A percentile compares a stretch with the other conserved stretches of the same genome.
These are phyloP conservation scores for Floccularia luteovirens DNA, from an alignment of 768 basidiomycete species.

Conservation along the genomic window DNA sequence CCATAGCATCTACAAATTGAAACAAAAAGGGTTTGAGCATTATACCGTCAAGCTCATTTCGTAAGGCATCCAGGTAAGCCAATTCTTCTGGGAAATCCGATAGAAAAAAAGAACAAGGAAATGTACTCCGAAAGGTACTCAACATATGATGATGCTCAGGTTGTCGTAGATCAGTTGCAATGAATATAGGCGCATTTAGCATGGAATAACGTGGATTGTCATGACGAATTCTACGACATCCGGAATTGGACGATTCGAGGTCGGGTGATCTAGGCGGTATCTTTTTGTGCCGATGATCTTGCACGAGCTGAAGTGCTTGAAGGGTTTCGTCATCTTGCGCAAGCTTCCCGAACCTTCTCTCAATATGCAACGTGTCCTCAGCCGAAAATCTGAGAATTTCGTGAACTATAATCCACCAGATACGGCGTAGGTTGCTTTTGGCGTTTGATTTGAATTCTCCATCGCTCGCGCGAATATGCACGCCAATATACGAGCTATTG, in stretches of 20 bases:
- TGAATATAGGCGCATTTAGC: slow-evolving; percentile 14
- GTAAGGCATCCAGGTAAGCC: slow-evolving; percentile 9
- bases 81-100: slow-evolving; percentile 14
- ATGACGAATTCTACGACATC: slow-evolving; percentile 12
- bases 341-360: slow-evolving; percentile 13
- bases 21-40: slow-evolving; percentile 22
- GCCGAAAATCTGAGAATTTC: slow-evolving; percentile 33
- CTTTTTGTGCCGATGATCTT: not conserved
- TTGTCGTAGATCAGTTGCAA: slow-evolving; percentile 16
- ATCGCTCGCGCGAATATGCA: slow-evolving; percentile 66
- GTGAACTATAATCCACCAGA: slow-evolving; percentile 55
- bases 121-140: slow-evolving; percentile 14
- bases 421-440: slow-evolving; percentile 28
- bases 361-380: slow-evolving; percentile 18
- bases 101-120: slow-evolving; percentile 19
- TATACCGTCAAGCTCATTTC: slow-evolving; percentile 16
- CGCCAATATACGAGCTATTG: slow-evolving; percentile 46
- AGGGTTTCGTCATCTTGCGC: not conserved
- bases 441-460: slow-evolving; percentile 45
- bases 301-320: not conserved
- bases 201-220: slow-evolving; percentile 4
- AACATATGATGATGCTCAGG: slow-evolving; percentile 14
- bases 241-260: slow-evolving; percentile 1
- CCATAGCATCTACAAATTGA: slow-evolving; percentile 67
- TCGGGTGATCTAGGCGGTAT: not conserved